phyloP scores from a whole-genome alignment of 2,329 filamentous ascomycete genomes.

The Botryotinia convoluta region DNA sequence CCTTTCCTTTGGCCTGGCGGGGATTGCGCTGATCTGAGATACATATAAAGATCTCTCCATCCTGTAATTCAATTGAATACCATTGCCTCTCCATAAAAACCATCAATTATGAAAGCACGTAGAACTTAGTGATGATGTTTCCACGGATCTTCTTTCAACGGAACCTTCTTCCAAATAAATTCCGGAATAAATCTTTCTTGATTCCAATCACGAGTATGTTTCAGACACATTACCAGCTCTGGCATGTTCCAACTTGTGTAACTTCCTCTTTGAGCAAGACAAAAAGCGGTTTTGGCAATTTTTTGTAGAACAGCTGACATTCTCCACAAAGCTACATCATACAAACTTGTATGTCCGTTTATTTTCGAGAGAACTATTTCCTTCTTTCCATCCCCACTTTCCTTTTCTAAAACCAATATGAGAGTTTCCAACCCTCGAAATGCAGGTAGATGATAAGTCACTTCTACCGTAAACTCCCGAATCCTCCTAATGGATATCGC shows the following conservation, averaged over 20 bases:
- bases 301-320: neutral
- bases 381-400: neutral
- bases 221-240: neutral
- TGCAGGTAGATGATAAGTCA: neutral
- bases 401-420: neutral
- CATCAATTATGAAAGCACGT: neutral
- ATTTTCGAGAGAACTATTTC: neutral
- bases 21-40: neutral
- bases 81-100: neutral
- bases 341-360: neutral
- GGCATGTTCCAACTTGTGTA: neutral
- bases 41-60: neutral
- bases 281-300: too few species aligned
- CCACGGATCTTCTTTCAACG: neutral
- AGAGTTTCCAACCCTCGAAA: too few species aligned
- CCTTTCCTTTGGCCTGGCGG: neutral
- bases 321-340: neutral
- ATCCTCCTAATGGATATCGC: neutral
- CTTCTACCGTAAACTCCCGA: neutral
- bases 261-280: neutral
- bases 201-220: neutral
- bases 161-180: neutral
- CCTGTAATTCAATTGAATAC: too few species aligned
- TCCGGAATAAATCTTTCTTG: neutral
- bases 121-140: too few species aligned